These are phyloP conservation scores for Onygenales sp. DNA, from an alignment of 2,329 filamentous ascomycete species.

Conservation along the genomic window DNA sequence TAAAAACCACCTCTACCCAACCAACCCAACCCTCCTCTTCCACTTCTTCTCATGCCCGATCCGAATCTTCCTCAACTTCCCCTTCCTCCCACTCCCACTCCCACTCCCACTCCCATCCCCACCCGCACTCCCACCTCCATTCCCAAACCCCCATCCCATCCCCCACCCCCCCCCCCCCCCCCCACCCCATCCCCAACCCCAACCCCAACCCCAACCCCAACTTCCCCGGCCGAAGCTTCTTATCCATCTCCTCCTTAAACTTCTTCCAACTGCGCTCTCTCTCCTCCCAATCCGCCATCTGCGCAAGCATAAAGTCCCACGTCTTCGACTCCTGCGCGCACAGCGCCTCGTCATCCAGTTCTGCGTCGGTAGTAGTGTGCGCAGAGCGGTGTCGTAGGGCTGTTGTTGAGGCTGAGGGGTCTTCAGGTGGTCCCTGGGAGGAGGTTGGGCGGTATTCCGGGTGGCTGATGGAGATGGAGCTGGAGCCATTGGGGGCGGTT, in stretches of 20 bases:
- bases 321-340: constrained; percentile 22
- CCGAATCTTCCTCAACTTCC: constrained; percentile 6
- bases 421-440: background rate
- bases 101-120: background rate
- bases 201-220: constrained; percentile 14
- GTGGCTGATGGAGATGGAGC: background rate
- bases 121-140: background rate
- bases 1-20: constrained; percentile 2
- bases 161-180: too few species aligned
- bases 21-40: constrained; percentile 10
- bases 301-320: constrained; percentile 34
- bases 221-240: constrained; percentile 12
- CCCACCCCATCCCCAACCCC: too few species aligned
- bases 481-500: background rate
- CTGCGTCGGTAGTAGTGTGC: background rate
- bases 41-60: constrained; percentile 9
- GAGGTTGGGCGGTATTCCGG: background rate
- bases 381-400: background rate
- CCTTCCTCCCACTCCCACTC: constrained; percentile 2
- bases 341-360: constrained; percentile 16
- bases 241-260: constrained; percentile 21
- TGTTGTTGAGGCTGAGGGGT: background rate
- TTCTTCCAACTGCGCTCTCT: constrained; percentile 25
- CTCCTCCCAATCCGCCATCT: constrained; percentile 36
- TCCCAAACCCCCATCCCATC: background rate